phyloP scores from a whole-genome alignment of 202 grass and related monocot species.

The Alloteropsis angusta region DNA sequence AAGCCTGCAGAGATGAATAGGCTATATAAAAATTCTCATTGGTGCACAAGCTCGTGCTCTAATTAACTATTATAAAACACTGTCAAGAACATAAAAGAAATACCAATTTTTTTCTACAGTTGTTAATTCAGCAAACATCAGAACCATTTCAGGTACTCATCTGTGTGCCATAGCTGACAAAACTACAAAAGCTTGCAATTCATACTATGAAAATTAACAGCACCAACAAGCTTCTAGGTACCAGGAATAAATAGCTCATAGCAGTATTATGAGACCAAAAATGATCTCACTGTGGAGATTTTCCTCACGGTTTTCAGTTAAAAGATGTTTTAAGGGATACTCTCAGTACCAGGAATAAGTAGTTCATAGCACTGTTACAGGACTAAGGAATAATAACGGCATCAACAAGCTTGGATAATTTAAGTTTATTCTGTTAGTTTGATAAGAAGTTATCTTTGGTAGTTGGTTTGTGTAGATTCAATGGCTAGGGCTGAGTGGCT shows the following conservation, averaged over 20 bases:
- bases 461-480: background rate
- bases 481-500: background rate
- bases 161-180: background rate
- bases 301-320: background rate
- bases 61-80: slow-evolving; percentile 6
- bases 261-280: background rate
- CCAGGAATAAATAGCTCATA: background rate
- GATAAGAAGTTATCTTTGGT: background rate
- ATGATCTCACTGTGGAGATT: background rate
- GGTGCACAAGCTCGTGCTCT: background rate
- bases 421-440: background rate
- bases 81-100: background rate
- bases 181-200: background rate
- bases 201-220: background rate
- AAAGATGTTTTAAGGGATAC: background rate
- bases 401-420: background rate
- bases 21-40: background rate
- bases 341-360: background rate
- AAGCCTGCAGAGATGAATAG: background rate
- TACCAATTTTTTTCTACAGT: background rate
- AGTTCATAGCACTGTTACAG: background rate
- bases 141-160: background rate
- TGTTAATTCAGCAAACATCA: background rate
- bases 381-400: background rate
- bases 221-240: background rate